A percentile compares a stretch with the other conserved stretches of the same genome.
These are phyloP conservation scores for Phytophthora citrophthora DNA, from an alignment of 352 stramenopile genomes.

Conservation along the genomic window DNA sequence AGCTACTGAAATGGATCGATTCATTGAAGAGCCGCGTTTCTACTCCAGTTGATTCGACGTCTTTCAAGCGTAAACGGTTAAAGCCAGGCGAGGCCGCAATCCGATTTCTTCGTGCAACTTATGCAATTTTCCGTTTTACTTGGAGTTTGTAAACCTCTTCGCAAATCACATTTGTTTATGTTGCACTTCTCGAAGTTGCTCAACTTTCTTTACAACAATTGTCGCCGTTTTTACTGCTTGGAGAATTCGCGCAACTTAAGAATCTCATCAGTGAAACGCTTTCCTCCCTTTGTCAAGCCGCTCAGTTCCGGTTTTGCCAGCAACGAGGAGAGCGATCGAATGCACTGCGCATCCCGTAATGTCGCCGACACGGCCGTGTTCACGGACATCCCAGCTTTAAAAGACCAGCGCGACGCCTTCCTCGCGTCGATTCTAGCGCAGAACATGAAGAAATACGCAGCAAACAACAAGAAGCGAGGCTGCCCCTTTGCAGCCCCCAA, in stretches of 20 bases:
- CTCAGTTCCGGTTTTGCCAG: conserved; percentile 29
- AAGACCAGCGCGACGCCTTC: conserved; percentile 22
- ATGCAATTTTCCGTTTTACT: background rate
- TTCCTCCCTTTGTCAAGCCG: conserved; percentile 1
- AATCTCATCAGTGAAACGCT: background rate
- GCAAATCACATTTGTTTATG: conserved; percentile 1
- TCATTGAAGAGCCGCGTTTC: conserved; percentile 4
- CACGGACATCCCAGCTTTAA: conserved; percentile 12
- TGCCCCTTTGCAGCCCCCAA: conserved; percentile 22
- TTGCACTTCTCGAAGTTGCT: background rate
- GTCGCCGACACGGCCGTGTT: conserved; percentile 19
- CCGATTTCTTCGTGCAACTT: conserved; percentile 15
- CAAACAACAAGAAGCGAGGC: conserved; percentile 16
- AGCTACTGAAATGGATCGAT: conserved; percentile 11
- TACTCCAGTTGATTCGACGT: conserved; percentile 23
- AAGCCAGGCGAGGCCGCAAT: conserved; percentile 21
- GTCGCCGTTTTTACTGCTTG: conserved; percentile 12
- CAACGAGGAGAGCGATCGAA: conserved; percentile 5
- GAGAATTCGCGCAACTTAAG: conserved; percentile 4
- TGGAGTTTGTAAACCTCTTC: background rate
- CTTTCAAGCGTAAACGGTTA: conserved; percentile 26
- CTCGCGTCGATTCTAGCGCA: conserved; percentile 29
- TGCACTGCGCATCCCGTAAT: conserved; percentile 34
- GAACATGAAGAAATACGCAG: conserved; percentile 25
- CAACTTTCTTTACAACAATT: conserved; percentile 4